Evolutionary conservation across 176 grass and related monocot species (phyloP), one percentile per base, ranked within the genome.

Genomic region (Canna indica): DNA sequence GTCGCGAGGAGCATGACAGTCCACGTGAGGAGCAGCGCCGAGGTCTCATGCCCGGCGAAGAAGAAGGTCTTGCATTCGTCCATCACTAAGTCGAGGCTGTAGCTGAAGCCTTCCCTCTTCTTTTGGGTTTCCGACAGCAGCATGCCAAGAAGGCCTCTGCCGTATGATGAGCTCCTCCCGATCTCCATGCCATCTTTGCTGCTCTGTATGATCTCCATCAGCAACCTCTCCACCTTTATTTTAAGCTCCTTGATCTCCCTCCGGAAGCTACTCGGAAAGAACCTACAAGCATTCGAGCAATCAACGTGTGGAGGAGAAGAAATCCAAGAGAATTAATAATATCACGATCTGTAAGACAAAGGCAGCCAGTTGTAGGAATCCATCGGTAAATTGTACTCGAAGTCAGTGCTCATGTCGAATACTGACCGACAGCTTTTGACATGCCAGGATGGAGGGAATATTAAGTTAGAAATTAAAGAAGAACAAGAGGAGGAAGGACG

Each of bases 21-120:
- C 93, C 93, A 97, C 20, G 93, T 92, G 59, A 97, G 84, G 20
- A 97, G 86, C 77, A 90, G 75, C n/a, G 93, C 93, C 0, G 93
- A 85, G 28, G 93, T 97, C 47, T 97, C 93, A 45, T 97, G 93
- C 14, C 93, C 93, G 0, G 93, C 88, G 53, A 97, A 97, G 76
- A 97, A 87, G 86, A 97, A 97, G 1, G 93, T 97, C 86, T 97
- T 97, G 79, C 93, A 92, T 78, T 97, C 93, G 47, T 97, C 93
- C 58, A 97, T 76, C 59, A 97, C 87, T 75, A 97, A 26, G 68
- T 78, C 57, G 12, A 82, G 73, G 74, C 85, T 82, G 81, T 92
- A 92, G 78, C 88, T 81, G 52, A 75, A 82, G 63, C 81, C 58
- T 8, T 72, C 76, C 5, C 41, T 44, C 41, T 83, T 83, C 76